These are phyloP conservation scores for Wickerhamiella infanticola DNA, from an alignment of 1,139 yeast genomes.

Conservation along the genomic window DNA sequence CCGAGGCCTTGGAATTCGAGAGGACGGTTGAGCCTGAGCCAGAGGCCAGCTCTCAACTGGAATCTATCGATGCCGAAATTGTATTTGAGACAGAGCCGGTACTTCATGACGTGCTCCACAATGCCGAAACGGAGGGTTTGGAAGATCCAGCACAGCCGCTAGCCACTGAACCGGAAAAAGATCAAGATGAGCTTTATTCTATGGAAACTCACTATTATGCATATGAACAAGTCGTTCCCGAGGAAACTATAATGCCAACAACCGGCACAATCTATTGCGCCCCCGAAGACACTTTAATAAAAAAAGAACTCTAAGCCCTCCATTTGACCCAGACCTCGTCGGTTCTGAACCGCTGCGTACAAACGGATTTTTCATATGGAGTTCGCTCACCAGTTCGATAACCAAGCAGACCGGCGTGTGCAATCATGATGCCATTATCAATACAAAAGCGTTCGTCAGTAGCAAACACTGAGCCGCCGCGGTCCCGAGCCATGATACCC, in stretches of 20 bases:
- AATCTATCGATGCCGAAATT: background rate
- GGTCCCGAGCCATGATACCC: slow-evolving; percentile 79
- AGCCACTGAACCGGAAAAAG: too few relatives aligned
- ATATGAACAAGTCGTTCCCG: too few relatives aligned
- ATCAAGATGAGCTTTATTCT: too few relatives aligned
- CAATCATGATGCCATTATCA: slow-evolving; percentile 97
- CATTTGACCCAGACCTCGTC: slow-evolving; percentile 86
- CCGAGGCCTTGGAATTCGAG: too few relatives aligned
- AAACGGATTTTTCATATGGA: slow-evolving; percentile 53
- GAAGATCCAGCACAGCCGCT: too few relatives aligned
- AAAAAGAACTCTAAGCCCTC: slow-evolving; percentile 24
- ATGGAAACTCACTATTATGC: too few relatives aligned
- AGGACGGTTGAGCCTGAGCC: too few relatives aligned
- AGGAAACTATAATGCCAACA: background rate
- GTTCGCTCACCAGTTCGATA: slow-evolving; percentile 65
- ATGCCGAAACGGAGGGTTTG: background rate
- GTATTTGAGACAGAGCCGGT: background rate
- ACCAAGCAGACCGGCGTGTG: slow-evolving; percentile 87
- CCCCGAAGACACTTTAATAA: background rate
- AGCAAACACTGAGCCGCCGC: slow-evolving; percentile 78
- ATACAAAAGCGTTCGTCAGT: slow-evolving; percentile 96
- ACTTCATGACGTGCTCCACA: background rate
- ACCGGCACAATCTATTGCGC: background rate
- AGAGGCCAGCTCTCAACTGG: too few relatives aligned
- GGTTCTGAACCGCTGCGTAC: slow-evolving; percentile 86